Percentiles rank a stretch among this genome's conserved stretches.
Evolutionary conservation across 75 land plant genomes (phyloP).

Genomic region (Azolla pinnata): DNA sequence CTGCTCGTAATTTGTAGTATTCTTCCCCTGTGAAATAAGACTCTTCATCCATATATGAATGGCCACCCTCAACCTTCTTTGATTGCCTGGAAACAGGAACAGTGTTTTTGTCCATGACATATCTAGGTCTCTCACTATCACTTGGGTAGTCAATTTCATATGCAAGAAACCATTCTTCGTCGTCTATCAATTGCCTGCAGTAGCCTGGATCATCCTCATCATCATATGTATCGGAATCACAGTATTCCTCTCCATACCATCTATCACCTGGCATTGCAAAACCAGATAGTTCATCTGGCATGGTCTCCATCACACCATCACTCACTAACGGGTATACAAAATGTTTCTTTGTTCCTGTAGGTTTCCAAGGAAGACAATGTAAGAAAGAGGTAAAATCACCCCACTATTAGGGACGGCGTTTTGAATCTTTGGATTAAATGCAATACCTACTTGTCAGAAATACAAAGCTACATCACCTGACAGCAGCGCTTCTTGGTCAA

Average conservation of each 20-base stretch:
- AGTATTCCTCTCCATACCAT: conserved; percentile 30
- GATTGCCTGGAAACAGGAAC: conserved; percentile 8
- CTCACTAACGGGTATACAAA: conserved; percentile 31
- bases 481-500: no score
- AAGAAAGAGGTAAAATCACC: no score
- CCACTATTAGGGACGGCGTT: no score
- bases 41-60: conserved; percentile 25
- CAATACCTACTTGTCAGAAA: no score
- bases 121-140: conserved; percentile 30
- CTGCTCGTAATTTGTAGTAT: conserved; percentile 24
- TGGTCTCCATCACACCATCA: conserved; percentile 29
- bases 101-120: conserved; percentile 12
- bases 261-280: conserved; percentile 40
- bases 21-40: conserved; percentile 31
- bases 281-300: conserved; percentile 26
- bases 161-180: conserved; percentile 40
- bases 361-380: neutral
- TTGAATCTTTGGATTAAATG: no score
- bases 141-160: conserved; percentile 37
- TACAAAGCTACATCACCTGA: no score
- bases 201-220: conserved; percentile 50
- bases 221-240: conserved; percentile 49
- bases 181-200: conserved; percentile 34
- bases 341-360: conserved; percentile 13
- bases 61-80: conserved; percentile 31